Evolutionary conservation across 2,329 filamentous ascomycete species (phyloP).

Genomic region (Parafenestella ontariensis): DNA sequence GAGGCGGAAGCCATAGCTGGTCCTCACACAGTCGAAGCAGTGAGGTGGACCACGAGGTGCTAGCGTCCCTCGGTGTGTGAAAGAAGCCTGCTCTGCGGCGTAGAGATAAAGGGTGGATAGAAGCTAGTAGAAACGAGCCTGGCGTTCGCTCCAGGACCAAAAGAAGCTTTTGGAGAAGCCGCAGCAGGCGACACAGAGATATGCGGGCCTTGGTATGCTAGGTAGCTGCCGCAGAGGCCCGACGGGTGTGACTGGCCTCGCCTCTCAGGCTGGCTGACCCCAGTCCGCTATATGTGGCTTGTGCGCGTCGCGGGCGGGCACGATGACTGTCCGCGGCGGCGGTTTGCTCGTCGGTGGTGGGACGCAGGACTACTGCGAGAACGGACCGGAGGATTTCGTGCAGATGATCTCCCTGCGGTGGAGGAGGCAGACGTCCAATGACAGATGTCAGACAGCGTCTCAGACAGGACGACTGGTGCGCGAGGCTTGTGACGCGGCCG

Average conservation of each 20-base stretch:
- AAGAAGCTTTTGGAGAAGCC: slow-evolving; percentile 43
- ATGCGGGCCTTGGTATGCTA: slow-evolving; percentile 26
- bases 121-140: slow-evolving; percentile 17
- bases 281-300: slow-evolving; percentile 14
- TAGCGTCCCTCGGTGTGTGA: slow-evolving; percentile 11
- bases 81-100: slow-evolving; percentile 23
- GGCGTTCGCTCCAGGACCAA: slow-evolving; percentile 11
- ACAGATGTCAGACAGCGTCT: slow-evolving; percentile 47
- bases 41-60: slow-evolving; percentile 28
- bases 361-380: slow-evolving; percentile 27
- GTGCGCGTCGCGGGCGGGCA: slow-evolving; percentile 10
- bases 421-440: slow-evolving; percentile 41
- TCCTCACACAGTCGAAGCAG: slow-evolving; percentile 6
- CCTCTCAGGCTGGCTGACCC: slow-evolving; percentile 15
- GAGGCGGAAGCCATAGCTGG: slow-evolving; percentile 79
- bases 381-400: slow-evolving; percentile 57
- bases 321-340: slow-evolving; percentile 5
- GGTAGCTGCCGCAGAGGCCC: slow-evolving; percentile 22
- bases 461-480: slow-evolving; percentile 39
- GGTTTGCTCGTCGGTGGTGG: slow-evolving; percentile 7
- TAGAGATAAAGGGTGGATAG: slow-evolving; percentile 14
- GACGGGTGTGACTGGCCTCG: background rate
- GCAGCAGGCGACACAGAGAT: slow-evolving; percentile 47
- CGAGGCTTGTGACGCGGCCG: slow-evolving; percentile 48
- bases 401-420: slow-evolving; percentile 58